Evolutionary conservation across 306 rosid species (phyloP), one percentile per base, ranked within the genome.

Genomic region (Mimosa bimucronata): DNA sequence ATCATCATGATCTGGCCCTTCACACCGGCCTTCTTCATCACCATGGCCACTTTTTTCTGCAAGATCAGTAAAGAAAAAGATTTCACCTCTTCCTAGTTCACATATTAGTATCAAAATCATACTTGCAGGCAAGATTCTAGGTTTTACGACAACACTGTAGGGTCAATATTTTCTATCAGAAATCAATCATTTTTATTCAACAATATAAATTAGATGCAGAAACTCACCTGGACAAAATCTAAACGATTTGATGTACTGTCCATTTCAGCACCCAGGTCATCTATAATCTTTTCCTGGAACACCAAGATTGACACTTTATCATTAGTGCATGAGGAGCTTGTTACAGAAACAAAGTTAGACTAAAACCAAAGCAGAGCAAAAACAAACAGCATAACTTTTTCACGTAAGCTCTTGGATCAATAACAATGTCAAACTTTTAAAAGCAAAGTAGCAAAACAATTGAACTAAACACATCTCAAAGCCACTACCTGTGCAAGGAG

Each of bases 161-260:
- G 58, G 73, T 19, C 72, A 38, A n/a, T 19, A 8, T 44, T 61
- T 55, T 46, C 25, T n/a, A 9, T 2, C 14, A 21, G 29, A 55
- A 1, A n/a, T 14, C 38, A 62, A 77, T 14, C 34, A 68, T 66
- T 53, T 72, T 2, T 37, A 72, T 50, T 46, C 57, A 23, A 74
- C 10, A 79, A 71, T 42, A 21, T n/a, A 84, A 81, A 62, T 77
- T 61, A 52, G 25, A 76, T 9, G 82, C 75, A 70, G 71, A 84
- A 80, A 83, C 98, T 85, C 82, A 96, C 99, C 89, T 96, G 99
- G 78, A 96, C 98, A 81, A 96, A 96, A 88, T 96, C 97, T 23
- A 96, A 89, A 66, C 99, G 98, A 73, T 91, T 91, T 66, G 98
- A 88, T 73, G 99, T 95, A 82, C 94, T 79, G 81, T 95, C 99